Percentiles rank a stretch among this genome's conserved stretches.
phyloP scores from a whole-genome alignment of 202 grass and related monocot species.

The Tripidium arundinaceum region DNA sequence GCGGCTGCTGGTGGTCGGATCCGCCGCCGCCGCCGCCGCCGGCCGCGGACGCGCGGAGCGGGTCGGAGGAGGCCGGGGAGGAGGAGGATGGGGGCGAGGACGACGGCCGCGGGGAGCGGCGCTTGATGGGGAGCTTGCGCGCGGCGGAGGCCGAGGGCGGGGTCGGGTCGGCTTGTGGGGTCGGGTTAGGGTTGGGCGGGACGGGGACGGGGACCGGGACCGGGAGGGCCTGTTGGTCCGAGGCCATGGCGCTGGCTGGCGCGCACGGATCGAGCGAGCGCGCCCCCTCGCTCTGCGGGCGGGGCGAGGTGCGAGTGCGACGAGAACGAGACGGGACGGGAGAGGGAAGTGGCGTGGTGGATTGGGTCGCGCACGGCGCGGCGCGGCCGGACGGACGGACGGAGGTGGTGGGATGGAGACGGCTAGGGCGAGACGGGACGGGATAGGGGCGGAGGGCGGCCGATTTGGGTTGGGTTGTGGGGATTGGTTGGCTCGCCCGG shows the following conservation, averaged over 20 bases:
- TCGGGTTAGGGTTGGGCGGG: slow-evolving; percentile 50
- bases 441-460: neutral
- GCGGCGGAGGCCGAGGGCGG: slow-evolving; percentile 36
- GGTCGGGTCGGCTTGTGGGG: slow-evolving; percentile 42
- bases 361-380: slow-evolving; percentile 39
- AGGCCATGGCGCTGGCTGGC: slow-evolving; percentile 50
- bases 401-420: slow-evolving; percentile 37
- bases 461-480: neutral
- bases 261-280: slow-evolving; percentile 38
- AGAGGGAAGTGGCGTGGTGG: slow-evolving; percentile 5
- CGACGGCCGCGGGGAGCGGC: slow-evolving; percentile 52
- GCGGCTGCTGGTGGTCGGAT: slow-evolving; percentile 32
- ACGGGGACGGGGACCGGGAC: slow-evolving; percentile 34
- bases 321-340: slow-evolving; percentile 26
- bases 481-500: too few relatives aligned
- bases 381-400: slow-evolving; percentile 40
- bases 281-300: neutral
- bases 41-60: neutral
- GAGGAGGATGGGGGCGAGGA: slow-evolving; percentile 31
- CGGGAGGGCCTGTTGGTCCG: slow-evolving; percentile 49
- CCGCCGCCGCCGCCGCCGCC: neutral
- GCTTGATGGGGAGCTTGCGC: slow-evolving; percentile 67
- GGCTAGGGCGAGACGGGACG: slow-evolving; percentile 13
- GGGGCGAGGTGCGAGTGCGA: neutral
- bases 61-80: slow-evolving; percentile 38